Evolutionary conservation across 306 rosid species (phyloP).

Genomic region (Trifolium repens): DNA sequence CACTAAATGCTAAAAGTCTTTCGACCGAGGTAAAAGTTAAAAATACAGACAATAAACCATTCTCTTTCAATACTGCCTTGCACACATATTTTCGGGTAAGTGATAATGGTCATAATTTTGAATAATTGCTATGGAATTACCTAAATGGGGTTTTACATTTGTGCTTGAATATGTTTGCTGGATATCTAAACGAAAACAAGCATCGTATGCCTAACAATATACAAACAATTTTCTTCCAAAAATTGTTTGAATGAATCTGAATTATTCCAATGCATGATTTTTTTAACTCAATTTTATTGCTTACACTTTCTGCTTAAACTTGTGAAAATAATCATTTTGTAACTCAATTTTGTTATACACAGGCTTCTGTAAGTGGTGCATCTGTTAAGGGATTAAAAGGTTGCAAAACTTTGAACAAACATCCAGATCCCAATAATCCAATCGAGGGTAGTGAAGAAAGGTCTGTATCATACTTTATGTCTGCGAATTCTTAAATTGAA

Average conservation of each 20-base stretch:
- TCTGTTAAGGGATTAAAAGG: slow-evolving; percentile 86
- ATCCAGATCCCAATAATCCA: slow-evolving; percentile 90
- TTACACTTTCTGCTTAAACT: too few species aligned
- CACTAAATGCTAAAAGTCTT: slow-evolving; percentile 67
- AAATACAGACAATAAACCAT: slow-evolving; percentile 81
- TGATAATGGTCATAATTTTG: slow-evolving; percentile 32
- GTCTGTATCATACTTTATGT: slow-evolving; percentile 47
- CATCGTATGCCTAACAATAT: slow-evolving; percentile 11
- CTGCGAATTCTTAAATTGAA: slow-evolving; percentile 4
- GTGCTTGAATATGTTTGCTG: slow-evolving; percentile 15
- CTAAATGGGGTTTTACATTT: slow-evolving; percentile 32
- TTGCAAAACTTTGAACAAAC: slow-evolving; percentile 78
- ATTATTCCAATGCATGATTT: neutral
- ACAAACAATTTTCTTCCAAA: slow-evolving; percentile 9
- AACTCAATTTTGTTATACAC: slow-evolving; percentile 32
- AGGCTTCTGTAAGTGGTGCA: slow-evolving; percentile 85
- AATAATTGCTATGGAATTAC: slow-evolving; percentile 19
- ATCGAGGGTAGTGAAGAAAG: slow-evolving; percentile 90
- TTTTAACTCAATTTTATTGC: too few species aligned
- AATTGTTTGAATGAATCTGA: slow-evolving; percentile 17
- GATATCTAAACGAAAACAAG: slow-evolving; percentile 37
- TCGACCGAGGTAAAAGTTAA: slow-evolving; percentile 73
- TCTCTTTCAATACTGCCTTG: slow-evolving; percentile 84
- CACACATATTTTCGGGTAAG: slow-evolving; percentile 90
- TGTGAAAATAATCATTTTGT: too few species aligned